A percentile compares a stretch with the other conserved stretches of the same genome.
phyloP scores from a whole-genome alignment of 768 basidiomycete species.

The Lentinula detonsa region DNA sequence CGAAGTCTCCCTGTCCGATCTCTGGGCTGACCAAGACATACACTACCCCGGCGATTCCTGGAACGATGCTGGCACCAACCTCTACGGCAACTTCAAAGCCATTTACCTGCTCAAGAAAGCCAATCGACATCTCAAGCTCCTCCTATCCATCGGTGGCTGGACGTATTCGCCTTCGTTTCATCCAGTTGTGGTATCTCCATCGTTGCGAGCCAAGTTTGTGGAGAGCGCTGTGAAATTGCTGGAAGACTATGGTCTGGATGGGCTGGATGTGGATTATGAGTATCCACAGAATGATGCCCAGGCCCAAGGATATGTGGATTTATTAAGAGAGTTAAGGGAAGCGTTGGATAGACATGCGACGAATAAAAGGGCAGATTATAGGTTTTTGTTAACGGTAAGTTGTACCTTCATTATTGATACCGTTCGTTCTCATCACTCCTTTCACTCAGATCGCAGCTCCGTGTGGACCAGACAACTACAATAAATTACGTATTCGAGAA shows the following conservation, averaged over 20 bases:
- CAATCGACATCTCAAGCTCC: conserved; percentile 71
- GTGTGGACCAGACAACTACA: conserved; percentile 83
- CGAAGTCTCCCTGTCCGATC: conserved; percentile 82
- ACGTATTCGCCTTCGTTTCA: conserved; percentile 87
- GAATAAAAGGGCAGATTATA: conserved; percentile 49
- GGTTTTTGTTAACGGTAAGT: conserved; percentile 70
- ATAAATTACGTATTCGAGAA: conserved; percentile 67
- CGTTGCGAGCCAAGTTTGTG: conserved; percentile 73
- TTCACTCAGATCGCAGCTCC: conserved; percentile 76
- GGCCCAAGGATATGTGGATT: conserved; percentile 77
- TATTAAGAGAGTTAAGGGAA: conserved; percentile 68
- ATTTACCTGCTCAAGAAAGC: conserved; percentile 87
- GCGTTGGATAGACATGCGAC: conserved; percentile 71
- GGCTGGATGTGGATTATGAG: conserved; percentile 90
- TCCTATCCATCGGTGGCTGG: conserved; percentile 95
- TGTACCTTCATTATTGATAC: neutral
- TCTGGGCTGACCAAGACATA: conserved; percentile 96
- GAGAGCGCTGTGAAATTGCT: conserved; percentile 69
- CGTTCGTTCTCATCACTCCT: conserved; percentile 3
- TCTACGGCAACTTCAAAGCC: conserved; percentile 95
- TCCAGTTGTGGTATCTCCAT: conserved; percentile 63
- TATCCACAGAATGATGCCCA: conserved; percentile 78
- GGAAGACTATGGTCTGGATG: conserved; percentile 91
- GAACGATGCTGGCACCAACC: conserved; percentile 86
- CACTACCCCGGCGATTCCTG: conserved; percentile 95